These are phyloP conservation scores for Camellia oleifera DNA, from an alignment of 179 eudicot genomes.

Conservation along the genomic window DNA sequence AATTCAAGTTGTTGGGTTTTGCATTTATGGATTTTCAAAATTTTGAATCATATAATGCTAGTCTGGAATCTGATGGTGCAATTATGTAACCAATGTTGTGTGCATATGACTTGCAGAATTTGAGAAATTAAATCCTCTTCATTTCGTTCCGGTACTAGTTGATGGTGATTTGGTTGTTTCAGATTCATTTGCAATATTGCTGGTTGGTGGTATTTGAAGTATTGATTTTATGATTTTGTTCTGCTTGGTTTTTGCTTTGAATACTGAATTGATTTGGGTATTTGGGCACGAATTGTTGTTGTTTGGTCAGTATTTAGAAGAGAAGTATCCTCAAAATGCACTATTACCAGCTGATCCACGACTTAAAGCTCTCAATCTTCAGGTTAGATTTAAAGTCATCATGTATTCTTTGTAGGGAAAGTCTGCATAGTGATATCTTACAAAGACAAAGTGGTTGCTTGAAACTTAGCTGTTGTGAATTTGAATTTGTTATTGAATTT, in stretches of 20 bases:
- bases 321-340: constrained; percentile 42
- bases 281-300: not conserved
- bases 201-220: constrained; percentile 33
- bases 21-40: not conserved
- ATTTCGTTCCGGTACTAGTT: constrained; percentile 47
- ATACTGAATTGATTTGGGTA: not conserved
- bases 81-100: not conserved
- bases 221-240: constrained; percentile 4
- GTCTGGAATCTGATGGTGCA: not conserved
- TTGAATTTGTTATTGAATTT: too few species aligned
- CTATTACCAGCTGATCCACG: constrained; percentile 48
- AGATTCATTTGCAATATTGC: constrained; percentile 54
- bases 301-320: constrained; percentile 47
- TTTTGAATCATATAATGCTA: not conserved
- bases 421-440: not conserved
- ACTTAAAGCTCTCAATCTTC: constrained; percentile 45
- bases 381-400: constrained; percentile 32
- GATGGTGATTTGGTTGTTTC: constrained; percentile 49
- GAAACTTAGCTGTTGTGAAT: not conserved
- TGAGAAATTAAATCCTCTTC: constrained; percentile 57
- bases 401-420: constrained; percentile 1
- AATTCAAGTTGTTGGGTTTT: not conserved
- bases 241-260: not conserved
- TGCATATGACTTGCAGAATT: constrained; percentile 37
- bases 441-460: not conserved